A percentile compares a stretch with the other conserved stretches of the same genome.
phyloP scores from a whole-genome alignment of 2,329 filamentous ascomycete species.

The Sphaerostilbella broomeana region DNA sequence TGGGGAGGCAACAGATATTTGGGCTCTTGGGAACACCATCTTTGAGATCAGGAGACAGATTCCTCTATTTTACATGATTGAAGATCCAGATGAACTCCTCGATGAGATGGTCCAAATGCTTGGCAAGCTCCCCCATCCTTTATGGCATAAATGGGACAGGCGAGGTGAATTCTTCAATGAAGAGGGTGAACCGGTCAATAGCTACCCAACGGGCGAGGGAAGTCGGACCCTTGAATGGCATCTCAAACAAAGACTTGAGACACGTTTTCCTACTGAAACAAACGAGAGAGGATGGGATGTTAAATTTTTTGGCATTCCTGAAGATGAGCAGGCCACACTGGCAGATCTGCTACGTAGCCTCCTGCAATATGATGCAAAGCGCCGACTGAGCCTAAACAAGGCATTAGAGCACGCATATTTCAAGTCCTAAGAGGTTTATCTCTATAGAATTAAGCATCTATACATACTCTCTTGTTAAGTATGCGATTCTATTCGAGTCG shows the following conservation, averaged over 20 bases:
- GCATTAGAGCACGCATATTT: background rate
- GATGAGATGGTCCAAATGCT: conserved; percentile 23
- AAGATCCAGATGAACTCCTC: conserved; percentile 24
- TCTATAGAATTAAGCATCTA: too few species aligned
- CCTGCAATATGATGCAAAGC: conserved; percentile 15
- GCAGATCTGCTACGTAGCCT: conserved; percentile 21
- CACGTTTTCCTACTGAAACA: background rate
- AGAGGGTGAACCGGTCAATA: conserved; percentile 12
- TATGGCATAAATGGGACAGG: conserved; percentile 25
- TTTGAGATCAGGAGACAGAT: conserved; percentile 27
- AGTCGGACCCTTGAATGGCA: conserved; percentile 6
- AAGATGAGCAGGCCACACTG: conserved; percentile 19
- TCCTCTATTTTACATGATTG: conserved; percentile 23
- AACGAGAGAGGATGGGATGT: background rate
- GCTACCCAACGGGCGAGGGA: background rate
- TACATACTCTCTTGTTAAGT: too few species aligned
- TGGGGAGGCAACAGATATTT: conserved; percentile 22
- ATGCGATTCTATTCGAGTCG: too few species aligned
- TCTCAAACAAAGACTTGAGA: conserved; percentile 9
- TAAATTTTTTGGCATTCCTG: conserved; percentile 3
- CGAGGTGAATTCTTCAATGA: conserved; percentile 20
- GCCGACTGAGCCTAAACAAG: conserved; percentile 12
- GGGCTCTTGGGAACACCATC: conserved; percentile 29
- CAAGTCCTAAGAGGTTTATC: background rate
- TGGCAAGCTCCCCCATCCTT: conserved; percentile 25